Evolutionary conservation across 257 asterid genomes (phyloP).

Genomic region (Datura wrightii): DNA sequence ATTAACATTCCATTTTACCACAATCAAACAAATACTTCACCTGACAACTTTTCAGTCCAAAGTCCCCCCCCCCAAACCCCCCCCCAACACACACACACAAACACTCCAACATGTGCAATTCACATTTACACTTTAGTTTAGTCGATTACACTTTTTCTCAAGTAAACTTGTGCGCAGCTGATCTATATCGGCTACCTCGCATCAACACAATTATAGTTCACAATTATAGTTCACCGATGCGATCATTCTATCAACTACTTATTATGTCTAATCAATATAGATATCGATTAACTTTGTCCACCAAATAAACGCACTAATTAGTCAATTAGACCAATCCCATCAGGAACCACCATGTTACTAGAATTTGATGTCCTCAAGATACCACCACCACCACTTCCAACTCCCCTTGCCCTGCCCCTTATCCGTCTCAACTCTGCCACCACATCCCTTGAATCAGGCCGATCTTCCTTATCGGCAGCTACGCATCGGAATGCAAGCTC

Average conservation of each 20-base stretch:
- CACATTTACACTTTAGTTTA: background rate
- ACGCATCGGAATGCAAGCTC: slow-evolving; percentile 91
- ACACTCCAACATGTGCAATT: background rate
- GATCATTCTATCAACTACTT: background rate
- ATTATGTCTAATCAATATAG: background rate
- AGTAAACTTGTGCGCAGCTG: background rate
- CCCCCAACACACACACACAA: background rate
- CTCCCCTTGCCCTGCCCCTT: slow-evolving; percentile 52
- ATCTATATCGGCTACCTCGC: background rate
- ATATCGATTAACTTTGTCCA: background rate
- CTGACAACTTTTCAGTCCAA: slow-evolving; percentile 31
- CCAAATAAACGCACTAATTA: slow-evolving; percentile 8
- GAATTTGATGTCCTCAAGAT: slow-evolving; percentile 62
- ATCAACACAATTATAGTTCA: background rate
- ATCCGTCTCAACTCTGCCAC: slow-evolving; percentile 75
- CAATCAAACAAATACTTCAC: slow-evolving; percentile 33
- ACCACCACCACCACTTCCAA: slow-evolving; percentile 48
- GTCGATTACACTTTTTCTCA: background rate
- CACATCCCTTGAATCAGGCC: slow-evolving; percentile 90
- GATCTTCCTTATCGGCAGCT: slow-evolving; percentile 82
- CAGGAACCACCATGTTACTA: slow-evolving; percentile 74
- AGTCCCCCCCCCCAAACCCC: background rate
- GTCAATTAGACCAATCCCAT: slow-evolving; percentile 50
- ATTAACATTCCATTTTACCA: slow-evolving; percentile 35
- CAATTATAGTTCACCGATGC: background rate